A percentile compares a stretch with the other conserved stretches of the same genome.
These are phyloP conservation scores for Infundibulicybe gibba DNA, from an alignment of 768 basidiomycete genomes.

Conservation along the genomic window DNA sequence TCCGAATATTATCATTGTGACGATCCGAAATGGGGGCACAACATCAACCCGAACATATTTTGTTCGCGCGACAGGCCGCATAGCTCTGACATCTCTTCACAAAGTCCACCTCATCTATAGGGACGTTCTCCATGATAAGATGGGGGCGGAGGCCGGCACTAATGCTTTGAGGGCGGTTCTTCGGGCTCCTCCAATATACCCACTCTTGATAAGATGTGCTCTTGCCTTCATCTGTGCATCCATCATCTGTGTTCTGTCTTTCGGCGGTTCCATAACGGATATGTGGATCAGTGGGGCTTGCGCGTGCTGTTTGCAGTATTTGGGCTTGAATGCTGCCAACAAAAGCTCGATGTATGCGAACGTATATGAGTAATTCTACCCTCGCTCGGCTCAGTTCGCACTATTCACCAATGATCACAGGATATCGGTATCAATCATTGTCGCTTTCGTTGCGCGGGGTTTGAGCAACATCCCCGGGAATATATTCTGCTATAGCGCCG, in stretches of 20 bases:
- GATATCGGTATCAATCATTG: conserved; percentile 80
- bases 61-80: conserved; percentile 74
- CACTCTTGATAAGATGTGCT: conserved; percentile 60
- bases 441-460: conserved; percentile 78
- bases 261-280: conserved; percentile 78
- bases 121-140: conserved; percentile 80
- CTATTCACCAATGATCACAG: conserved; percentile 28
- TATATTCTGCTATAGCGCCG: conserved; percentile 85
- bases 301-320: conserved; percentile 68
- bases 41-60: conserved; percentile 77
- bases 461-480: conserved; percentile 72
- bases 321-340: conserved; percentile 78
- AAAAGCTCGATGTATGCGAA: conserved; percentile 92
- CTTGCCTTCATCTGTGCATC: conserved; percentile 77
- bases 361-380: conserved; percentile 79
- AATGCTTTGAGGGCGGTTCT: conserved; percentile 63
- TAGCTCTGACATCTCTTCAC: conserved; percentile 81
- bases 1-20: conserved; percentile 74
- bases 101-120: conserved; percentile 83
- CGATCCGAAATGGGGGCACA: conserved; percentile 74
- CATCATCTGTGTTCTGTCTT: conserved; percentile 79
- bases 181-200: conserved; percentile 63
- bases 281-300: conserved; percentile 78
- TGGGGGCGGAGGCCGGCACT: conserved; percentile 70
- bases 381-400: neutral